Evolutionary conservation across 495 filamentous ascomycete genomes (phyloP).

Genomic region (Astrocystis sublimbata): DNA sequence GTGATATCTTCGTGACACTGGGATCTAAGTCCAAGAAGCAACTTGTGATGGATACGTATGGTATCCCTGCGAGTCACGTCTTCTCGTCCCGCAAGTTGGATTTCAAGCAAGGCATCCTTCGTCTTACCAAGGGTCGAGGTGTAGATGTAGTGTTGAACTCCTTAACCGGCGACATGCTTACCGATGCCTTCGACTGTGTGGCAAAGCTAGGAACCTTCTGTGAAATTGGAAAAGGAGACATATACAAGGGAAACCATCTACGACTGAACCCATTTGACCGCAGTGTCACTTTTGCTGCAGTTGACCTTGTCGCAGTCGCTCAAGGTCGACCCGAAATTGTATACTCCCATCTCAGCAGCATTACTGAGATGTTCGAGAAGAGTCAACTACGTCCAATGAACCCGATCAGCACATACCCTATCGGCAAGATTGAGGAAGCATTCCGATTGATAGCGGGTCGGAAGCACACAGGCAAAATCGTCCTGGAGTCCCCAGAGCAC

Average conservation of each 20-base stretch:
- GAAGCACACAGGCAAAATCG: constrained; percentile 22
- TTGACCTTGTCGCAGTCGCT: constrained; percentile 23
- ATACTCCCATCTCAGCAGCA: neutral
- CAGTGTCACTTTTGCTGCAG: constrained; percentile 34
- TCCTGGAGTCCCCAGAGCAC: constrained; percentile 11
- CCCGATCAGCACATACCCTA: constrained; percentile 10
- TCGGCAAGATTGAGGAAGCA: constrained; percentile 19
- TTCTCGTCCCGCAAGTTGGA: constrained; percentile 36
- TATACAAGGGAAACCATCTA: constrained; percentile 19
- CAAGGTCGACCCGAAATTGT: constrained; percentile 10
- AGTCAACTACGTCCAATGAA: constrained; percentile 10
- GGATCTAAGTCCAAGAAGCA: constrained; percentile 39
- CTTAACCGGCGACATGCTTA: constrained; percentile 50
- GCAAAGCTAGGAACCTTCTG: constrained; percentile 54
- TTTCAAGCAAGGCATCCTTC: constrained; percentile 44
- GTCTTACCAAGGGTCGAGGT: constrained; percentile 45
- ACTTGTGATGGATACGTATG: constrained; percentile 41
- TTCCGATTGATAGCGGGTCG: constrained; percentile 33
- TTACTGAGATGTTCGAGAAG: constrained; percentile 14
- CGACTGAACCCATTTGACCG: constrained; percentile 34
- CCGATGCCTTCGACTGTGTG: constrained; percentile 47
- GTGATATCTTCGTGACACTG: constrained; percentile 50
- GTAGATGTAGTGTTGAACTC: constrained; percentile 60
- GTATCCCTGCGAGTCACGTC: constrained; percentile 48
- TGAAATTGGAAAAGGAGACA: constrained; percentile 51